These are phyloP conservation scores for Cryptococcus sp. DNA, from an alignment of 1,284 basidiomycete genomes.

Conservation along the genomic window DNA sequence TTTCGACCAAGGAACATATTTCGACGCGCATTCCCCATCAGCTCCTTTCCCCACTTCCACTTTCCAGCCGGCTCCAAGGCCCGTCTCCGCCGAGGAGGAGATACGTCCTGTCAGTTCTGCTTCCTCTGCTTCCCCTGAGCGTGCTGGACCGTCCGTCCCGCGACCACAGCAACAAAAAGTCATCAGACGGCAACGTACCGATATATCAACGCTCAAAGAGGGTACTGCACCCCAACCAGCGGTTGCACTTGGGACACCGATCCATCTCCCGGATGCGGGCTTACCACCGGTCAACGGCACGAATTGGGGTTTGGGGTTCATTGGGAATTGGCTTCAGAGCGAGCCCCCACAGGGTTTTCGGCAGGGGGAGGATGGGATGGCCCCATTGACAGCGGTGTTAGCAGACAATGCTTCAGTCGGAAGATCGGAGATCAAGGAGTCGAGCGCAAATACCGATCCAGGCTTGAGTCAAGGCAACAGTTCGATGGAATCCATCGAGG, in stretches of 20 bases:
- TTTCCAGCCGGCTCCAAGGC: conserved; percentile 6
- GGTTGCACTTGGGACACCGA: not conserved
- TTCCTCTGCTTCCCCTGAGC: not conserved
- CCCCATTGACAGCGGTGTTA: not conserved
- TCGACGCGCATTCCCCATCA: conserved; percentile 11
- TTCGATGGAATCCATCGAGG: conserved; percentile 10
- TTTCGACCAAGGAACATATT: conserved; percentile 15
- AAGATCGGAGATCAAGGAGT: conserved; percentile 4
- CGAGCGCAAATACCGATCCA: not conserved
- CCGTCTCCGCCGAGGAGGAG: not conserved
- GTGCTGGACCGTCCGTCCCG: not conserved
- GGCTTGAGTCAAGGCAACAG: not conserved
- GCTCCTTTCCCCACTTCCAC: conserved; percentile 12
- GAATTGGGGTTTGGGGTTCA: conserved; percentile 20
- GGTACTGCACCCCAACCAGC: no score
- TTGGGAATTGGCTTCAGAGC: conserved; percentile 15
- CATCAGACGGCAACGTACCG: conserved; percentile 2
- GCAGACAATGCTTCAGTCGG: conserved; percentile 1
- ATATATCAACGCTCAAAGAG: conserved; percentile 4
- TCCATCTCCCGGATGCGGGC: not conserved
- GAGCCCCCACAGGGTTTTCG: conserved; percentile 19
- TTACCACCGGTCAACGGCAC: conserved; percentile 1
- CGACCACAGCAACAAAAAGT: not conserved
- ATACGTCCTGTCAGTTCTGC: not conserved
- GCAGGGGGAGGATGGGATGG: conserved; percentile 22